Evolutionary conservation across 2,329 filamentous ascomycete species (phyloP).

Genomic region (Tolypocladium ovalisporum): DNA sequence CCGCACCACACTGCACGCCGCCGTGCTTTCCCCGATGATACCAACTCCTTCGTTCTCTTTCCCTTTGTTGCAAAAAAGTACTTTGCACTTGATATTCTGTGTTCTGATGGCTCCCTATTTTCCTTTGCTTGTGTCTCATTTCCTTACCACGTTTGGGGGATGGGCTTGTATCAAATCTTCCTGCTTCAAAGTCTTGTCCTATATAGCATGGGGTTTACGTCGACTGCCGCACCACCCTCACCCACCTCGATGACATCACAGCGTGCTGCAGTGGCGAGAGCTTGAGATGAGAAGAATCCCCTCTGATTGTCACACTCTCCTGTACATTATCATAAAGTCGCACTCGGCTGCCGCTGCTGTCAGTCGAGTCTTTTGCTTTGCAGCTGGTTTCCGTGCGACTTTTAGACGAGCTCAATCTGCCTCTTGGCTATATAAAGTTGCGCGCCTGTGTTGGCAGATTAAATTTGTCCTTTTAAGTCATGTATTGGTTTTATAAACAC

Average conservation of each 20-base stretch:
- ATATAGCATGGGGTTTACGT: slow-evolving; percentile 16
- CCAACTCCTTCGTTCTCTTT: slow-evolving; percentile 14
- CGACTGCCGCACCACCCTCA: slow-evolving; percentile 11
- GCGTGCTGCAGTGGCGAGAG: slow-evolving; percentile 2
- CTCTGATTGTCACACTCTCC: slow-evolving; percentile 17
- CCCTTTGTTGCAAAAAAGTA: slow-evolving; percentile 7
- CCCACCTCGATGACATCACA: neutral
- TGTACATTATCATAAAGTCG: slow-evolving; percentile 46
- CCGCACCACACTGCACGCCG: slow-evolving; percentile 6
- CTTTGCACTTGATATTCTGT: slow-evolving; percentile 10
- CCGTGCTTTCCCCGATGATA: slow-evolving; percentile 26
- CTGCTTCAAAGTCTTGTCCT: slow-evolving; percentile 8
- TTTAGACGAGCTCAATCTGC: slow-evolving; percentile 25
- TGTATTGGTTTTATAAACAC: neutral
- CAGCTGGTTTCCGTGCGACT: slow-evolving; percentile 20
- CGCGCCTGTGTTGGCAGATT: slow-evolving; percentile 13
- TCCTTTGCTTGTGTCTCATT: slow-evolving; percentile 8
- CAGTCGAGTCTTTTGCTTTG: slow-evolving; percentile 20
- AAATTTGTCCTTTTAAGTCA: slow-evolving; percentile 3
- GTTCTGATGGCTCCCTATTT: slow-evolving; percentile 10
- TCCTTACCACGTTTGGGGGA: slow-evolving; percentile 12
- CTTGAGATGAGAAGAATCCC: slow-evolving; percentile 1
- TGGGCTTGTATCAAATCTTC: slow-evolving; percentile 17
- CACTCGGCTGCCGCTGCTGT: slow-evolving; percentile 31
- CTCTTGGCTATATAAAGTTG: slow-evolving; percentile 20